A percentile compares a stretch with the other conserved stretches of the same genome.
These are phyloP conservation scores for Yarrowia osloensis DNA, from an alignment of 805 yeast species.

Conservation along the genomic window DNA sequence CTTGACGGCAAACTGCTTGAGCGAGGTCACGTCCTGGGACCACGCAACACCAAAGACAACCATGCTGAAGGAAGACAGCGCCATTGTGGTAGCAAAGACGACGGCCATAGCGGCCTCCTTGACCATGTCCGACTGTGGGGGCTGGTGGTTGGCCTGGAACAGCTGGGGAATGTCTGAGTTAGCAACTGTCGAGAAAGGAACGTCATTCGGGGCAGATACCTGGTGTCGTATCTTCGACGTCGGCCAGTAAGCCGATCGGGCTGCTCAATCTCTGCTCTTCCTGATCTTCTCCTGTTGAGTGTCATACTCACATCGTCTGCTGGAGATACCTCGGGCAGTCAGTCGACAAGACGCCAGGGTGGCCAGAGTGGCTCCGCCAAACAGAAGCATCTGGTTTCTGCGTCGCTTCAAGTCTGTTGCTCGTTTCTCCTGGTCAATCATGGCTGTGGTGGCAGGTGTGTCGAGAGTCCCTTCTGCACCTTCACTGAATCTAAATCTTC, in stretches of 20 bases:
- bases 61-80: slow-evolving; percentile 73
- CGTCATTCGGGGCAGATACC: too few species aligned
- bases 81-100: slow-evolving; percentile 73
- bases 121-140: slow-evolving; percentile 78
- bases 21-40: slow-evolving; percentile 69
- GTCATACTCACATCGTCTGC: slow-evolving; percentile 55
- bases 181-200: too few species aligned
- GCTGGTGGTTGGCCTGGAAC: slow-evolving; percentile 83
- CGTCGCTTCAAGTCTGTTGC: slow-evolving; percentile 33
- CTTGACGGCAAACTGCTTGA: slow-evolving; percentile 69
- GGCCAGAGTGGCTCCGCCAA: slow-evolving; percentile 69
- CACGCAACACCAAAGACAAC: slow-evolving; percentile 73
- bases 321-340: slow-evolving; percentile 71
- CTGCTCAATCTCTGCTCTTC: background rate
- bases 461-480: background rate
- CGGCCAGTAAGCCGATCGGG: too few species aligned
- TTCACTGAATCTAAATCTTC: slow-evolving; percentile 4
- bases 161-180: slow-evolving; percentile 59
- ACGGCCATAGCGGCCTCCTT: slow-evolving; percentile 86
- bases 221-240: too few species aligned
- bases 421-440: slow-evolving; percentile 29
- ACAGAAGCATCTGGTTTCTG: slow-evolving; percentile 70
- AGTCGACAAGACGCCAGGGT: slow-evolving; percentile 72
- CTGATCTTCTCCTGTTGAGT: background rate
- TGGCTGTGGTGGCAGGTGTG: background rate